Conservation (phyloP, 2,329 filamentous ascomycete species). For the Colletotrichum horii region DNA sequence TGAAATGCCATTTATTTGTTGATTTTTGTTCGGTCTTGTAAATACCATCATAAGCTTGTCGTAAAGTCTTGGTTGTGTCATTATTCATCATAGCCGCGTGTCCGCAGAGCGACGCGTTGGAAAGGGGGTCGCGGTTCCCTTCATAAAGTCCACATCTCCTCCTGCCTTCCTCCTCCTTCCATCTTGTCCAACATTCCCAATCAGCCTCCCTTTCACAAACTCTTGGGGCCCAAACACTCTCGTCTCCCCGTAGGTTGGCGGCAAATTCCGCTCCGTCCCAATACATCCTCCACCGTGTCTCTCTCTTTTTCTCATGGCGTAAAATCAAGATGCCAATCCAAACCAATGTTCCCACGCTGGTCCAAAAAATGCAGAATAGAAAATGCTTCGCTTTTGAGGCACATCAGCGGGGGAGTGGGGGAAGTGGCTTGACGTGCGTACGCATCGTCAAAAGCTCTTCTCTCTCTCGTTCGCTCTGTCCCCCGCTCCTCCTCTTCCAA, state of each 20-base stretch:
- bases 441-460: background rate
- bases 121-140: background rate
- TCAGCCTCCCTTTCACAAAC: background rate
- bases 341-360: background rate
- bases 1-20: background rate
- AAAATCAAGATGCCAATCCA: background rate
- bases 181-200: background rate
- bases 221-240: background rate
- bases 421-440: background rate
- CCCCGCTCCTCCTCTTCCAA: background rate
- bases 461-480: background rate
- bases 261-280: background rate
- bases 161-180: background rate
- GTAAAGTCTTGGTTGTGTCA: background rate
- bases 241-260: background rate
- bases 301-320: too few relatives aligned
- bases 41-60: background rate
- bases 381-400: constrained; percentile 11
- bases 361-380: background rate
- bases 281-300: background rate
- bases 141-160: background rate
- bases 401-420: background rate
- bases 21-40: background rate
- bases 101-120: background rate
- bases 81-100: background rate